Percentiles rank a stretch among this genome's conserved stretches.
phyloP scores from a whole-genome alignment of 1,284 basidiomycete genomes.

The Dichomitus squalens region DNA sequence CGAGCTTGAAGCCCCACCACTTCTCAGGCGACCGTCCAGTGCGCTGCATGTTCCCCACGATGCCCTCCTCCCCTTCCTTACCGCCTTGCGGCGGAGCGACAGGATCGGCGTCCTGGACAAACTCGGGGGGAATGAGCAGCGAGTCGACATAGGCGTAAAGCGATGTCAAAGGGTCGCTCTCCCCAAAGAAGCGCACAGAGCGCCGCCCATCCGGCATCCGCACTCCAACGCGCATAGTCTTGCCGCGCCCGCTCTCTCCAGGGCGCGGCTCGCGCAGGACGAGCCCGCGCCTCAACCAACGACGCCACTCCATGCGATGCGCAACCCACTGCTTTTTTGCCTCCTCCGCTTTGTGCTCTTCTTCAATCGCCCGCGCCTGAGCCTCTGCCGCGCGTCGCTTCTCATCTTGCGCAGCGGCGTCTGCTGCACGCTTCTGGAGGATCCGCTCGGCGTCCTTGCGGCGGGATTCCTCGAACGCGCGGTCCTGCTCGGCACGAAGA shows the following conservation, averaged over 20 bases:
- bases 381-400: constrained; percentile 31
- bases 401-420: constrained; percentile 38
- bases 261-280: constrained; percentile 39
- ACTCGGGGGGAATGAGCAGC: constrained; percentile 44
- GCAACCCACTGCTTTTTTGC: constrained; percentile 34
- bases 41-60: constrained; percentile 43
- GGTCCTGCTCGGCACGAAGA: constrained; percentile 82
- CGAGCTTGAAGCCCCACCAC: constrained; percentile 77
- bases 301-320: constrained; percentile 51
- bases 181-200: constrained; percentile 58
- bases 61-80: constrained; percentile 37
- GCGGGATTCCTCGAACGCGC: constrained; percentile 70
- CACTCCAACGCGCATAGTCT: constrained; percentile 61
- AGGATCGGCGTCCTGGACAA: constrained; percentile 46
- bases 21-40: constrained; percentile 36
- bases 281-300: constrained; percentile 47
- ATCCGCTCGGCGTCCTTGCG: constrained; percentile 74
- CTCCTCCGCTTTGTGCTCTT: constrained; percentile 34
- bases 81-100: constrained; percentile 38
- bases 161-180: constrained; percentile 54
- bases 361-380: constrained; percentile 34
- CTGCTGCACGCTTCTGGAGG: constrained; percentile 50
- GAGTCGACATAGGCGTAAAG: constrained; percentile 75
- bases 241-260: constrained; percentile 31
- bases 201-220: constrained; percentile 68